Conservation (phyloP, 2,329 filamentous ascomycete species). For the Neofusicoccum laricinum region DNA sequence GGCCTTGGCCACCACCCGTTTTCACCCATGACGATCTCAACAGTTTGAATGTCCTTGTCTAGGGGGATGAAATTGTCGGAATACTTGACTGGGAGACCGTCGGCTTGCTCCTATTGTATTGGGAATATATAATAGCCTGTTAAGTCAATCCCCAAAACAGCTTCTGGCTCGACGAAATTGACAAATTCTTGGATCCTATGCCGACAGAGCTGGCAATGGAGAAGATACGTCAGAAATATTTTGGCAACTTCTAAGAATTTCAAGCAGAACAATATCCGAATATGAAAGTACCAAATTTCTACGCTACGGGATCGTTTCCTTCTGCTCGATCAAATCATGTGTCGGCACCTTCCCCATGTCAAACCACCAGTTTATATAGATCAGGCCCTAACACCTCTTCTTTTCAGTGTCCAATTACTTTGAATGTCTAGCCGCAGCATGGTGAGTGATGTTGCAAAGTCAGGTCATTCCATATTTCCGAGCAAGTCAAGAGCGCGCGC, state of each 20-base stretch:
- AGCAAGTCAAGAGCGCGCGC: no score
- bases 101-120: slow-evolving; percentile 50
- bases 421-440: no score
- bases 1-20: slow-evolving; percentile 34
- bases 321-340: slow-evolving; percentile 31
- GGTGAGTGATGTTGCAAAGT: no score
- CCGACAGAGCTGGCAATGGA: slow-evolving; percentile 44
- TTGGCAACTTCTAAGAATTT: slow-evolving; percentile 1
- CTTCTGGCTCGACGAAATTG: slow-evolving; percentile 35
- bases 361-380: slow-evolving; percentile 19
- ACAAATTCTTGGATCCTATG: slow-evolving; percentile 37
- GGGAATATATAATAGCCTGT: slow-evolving; percentile 42
- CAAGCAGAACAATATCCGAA: background rate
- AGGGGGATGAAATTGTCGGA: slow-evolving; percentile 42
- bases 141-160: slow-evolving; percentile 41
- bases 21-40: slow-evolving; percentile 54
- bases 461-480: no score
- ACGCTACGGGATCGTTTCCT: slow-evolving; percentile 15
- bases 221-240: slow-evolving; percentile 24
- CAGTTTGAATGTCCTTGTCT: slow-evolving; percentile 43
- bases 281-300: background rate
- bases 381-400: no score
- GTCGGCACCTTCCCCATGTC: slow-evolving; percentile 32
- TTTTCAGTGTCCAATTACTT: no score
- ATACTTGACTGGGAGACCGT: slow-evolving; percentile 49